Evolutionary conservation across 2,329 filamentous ascomycete genomes (phyloP), one percentile per base, ranked within the genome.

Genomic region (Cladosporium sp.): DNA sequence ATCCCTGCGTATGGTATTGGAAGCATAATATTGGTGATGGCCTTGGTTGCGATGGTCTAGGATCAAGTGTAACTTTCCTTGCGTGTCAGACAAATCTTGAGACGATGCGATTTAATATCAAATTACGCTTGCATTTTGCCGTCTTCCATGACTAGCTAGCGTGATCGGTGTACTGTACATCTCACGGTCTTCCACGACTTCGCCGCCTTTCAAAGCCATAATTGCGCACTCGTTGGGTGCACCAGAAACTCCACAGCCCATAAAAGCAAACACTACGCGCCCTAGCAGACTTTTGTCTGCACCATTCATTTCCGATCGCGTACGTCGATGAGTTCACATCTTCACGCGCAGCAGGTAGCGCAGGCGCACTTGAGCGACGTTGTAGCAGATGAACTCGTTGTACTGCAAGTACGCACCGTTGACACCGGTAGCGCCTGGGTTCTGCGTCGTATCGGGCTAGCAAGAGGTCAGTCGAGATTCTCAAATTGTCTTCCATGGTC

Each of bases 361-460:
- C 5, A 92, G 81, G 52, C 88, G 87, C 38, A 92, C 84, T 75
- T 92, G 90, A 0, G 87, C 82, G 3, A 90, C 80, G 69, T 92
- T 85, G 72, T 92, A 92, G 61, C 83, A 84, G 68, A 92, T 91
- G 76, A 88, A 92, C 79, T 92, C 90, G 74, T 92, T 92, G 79
- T 92, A 92, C 59, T 79, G 75, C 26, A 92, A 80, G 32, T 75
- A 78, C 0, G 86, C 82, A 12, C 77, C 70, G 44, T 63, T 66
- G 61, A 69, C 66, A 14, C 69, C 68, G 32, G 63, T 72, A 11
- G 51, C 60, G 11, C 54, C 69, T 21, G 68, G 68, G 30, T 64
- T 14, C 36, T 66, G 54, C 26, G 59, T 68, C 4, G 69, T 72
- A 41, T 74, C 73, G 34, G 72, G 74, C 69, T 73, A 41, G 41